phyloP scores from a whole-genome alignment of 2,329 filamentous ascomycete genomes.

The Aspergillus aculeatus region DNA sequence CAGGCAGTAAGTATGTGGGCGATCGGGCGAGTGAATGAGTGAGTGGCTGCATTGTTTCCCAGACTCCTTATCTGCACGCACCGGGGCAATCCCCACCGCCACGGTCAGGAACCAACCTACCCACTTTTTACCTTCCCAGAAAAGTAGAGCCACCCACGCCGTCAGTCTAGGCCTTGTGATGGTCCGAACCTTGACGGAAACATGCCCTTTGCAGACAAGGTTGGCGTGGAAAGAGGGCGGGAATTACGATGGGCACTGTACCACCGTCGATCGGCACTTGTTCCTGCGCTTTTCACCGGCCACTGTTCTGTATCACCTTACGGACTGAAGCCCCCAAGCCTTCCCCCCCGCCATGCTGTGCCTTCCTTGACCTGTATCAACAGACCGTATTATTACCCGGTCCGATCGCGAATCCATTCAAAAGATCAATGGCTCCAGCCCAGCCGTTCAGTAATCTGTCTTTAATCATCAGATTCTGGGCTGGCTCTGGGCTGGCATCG shows the following conservation, averaged over 20 bases:
- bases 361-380: neutral
- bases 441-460: neutral
- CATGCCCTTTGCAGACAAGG: slow-evolving; percentile 10
- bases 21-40: too few species aligned
- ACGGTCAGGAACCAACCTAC: slow-evolving; percentile 20
- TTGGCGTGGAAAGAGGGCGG: slow-evolving; percentile 14
- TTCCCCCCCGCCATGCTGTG: neutral
- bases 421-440: neutral
- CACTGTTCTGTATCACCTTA: slow-evolving; percentile 1
- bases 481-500: neutral
- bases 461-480: too few species aligned
- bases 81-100: slow-evolving; percentile 16
- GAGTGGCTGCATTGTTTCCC: too few species aligned
- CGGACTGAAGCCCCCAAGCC: neutral
- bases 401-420: neutral
- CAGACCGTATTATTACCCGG: neutral
- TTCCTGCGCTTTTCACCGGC: slow-evolving; percentile 8
- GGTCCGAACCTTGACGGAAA: slow-evolving; percentile 24
- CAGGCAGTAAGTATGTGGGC: neutral
- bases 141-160: slow-evolving; percentile 14
- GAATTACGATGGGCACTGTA: slow-evolving; percentile 22
- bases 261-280: slow-evolving; percentile 15
- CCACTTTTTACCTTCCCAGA: neutral
- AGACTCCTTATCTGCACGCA: slow-evolving; percentile 17
- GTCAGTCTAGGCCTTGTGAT: slow-evolving; percentile 26